These are phyloP conservation scores for Plasmodium malariae DNA, from an alignment of 169 alveolate species.

Conservation along the genomic window DNA sequence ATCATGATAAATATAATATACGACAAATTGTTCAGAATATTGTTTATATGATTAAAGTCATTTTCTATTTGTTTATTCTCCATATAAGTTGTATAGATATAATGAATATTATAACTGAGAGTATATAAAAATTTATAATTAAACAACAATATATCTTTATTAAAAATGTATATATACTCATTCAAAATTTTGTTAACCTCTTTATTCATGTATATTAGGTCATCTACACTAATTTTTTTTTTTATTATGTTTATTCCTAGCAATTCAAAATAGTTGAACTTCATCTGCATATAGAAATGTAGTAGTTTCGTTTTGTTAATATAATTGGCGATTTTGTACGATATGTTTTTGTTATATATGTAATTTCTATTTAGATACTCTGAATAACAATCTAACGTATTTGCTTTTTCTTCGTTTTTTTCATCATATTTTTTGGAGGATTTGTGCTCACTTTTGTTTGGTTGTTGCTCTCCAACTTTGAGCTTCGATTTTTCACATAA, in stretches of 20 bases:
- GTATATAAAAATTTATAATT: conserved; percentile 66
- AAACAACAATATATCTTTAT: conserved; percentile 60
- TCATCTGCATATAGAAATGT: conserved; percentile 25
- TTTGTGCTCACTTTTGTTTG: too few species aligned
- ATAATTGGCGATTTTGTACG: conserved; percentile 48
- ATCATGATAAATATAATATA: conserved; percentile 38
- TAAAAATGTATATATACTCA: conserved; percentile 67
- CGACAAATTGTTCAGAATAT: conserved; percentile 40
- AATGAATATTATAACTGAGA: conserved; percentile 60
- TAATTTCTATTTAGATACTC: conserved; percentile 15
- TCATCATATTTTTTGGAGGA: too few species aligned
- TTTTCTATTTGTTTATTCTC: conserved; percentile 34
- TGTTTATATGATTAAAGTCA: conserved; percentile 54
- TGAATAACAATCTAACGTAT: neutral
- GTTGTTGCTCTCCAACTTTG: too few species aligned
- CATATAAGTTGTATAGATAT: conserved; percentile 58
- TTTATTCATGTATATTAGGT: conserved; percentile 59
- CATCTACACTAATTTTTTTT: conserved; percentile 70
- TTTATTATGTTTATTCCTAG: conserved; percentile 70
- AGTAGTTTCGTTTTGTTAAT: conserved; percentile 28
- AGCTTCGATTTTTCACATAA: neutral
- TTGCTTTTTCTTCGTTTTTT: neutral
- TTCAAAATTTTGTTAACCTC: conserved; percentile 60
- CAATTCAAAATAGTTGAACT: conserved; percentile 46
- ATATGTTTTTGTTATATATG: conserved; percentile 37